Base-by-base conservation (phyloP, 768 basidiomycete genomes). In the Mycena belliarum region DNA sequence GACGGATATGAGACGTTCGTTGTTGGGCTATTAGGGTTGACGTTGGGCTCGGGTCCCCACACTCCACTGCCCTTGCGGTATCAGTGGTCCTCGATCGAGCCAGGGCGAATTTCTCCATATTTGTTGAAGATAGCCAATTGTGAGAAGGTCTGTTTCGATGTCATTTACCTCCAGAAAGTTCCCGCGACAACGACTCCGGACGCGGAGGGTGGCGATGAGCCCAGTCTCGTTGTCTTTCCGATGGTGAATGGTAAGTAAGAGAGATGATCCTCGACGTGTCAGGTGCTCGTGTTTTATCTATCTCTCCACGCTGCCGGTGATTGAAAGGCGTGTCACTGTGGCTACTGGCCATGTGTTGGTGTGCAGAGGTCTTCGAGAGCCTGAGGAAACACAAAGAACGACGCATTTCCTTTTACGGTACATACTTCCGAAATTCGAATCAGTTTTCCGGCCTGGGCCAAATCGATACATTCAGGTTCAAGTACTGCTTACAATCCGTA, bases 41-140 rank as follows among this genome's bases (percentile, higher is more conserved):
- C 29, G 15, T 58, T 43, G 12, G 52, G 40, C n/a, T 58, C 57
- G 16, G 38, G 44, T 35, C 57, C 57, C 57, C 57, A 58, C 6
- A 48, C 45, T 4, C 57, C 57, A 23, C 50, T 58, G 18, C 57
- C 57, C 41, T 50, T 58, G 32, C 48, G 40, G 29, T 52, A 58
- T 28, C n/a, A n/a, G n/a, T 58, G 50, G 45, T 52, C 40, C 8
- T 52, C 50, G 20, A 58, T n/a, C 50, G 11, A 52, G 38, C 50
- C 57, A 52, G 44, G 50, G 0, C 57, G 57, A 32, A 58, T 20
- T 16, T 52, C 50, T 1, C 56, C 49, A 23, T 58, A 58, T 29
- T 52, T 58, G 23, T 58, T 29, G 23, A 58, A 58, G 12, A 58
- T 10, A 52, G 1, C 24, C 46, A 14, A 58, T 58, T 1, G 50